A percentile compares a stretch with the other conserved stretches of the same genome.
These are phyloP conservation scores for Pythium folliculosum DNA, from an alignment of 352 stramenopile species.

Conservation along the genomic window DNA sequence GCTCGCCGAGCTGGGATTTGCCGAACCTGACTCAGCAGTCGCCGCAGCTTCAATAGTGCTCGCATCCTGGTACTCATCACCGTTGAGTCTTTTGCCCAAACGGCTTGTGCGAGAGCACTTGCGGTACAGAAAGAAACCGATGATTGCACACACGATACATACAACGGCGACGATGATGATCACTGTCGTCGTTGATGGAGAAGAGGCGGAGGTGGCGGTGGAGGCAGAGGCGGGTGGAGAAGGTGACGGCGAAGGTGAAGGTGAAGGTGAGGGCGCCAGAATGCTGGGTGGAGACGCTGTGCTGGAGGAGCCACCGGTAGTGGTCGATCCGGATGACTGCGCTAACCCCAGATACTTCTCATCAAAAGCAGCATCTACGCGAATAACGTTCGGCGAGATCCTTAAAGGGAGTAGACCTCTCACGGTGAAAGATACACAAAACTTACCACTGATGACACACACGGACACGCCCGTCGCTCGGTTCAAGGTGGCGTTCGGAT, in stretches of 20 bases:
- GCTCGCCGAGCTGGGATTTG: not conserved
- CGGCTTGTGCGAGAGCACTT: not conserved
- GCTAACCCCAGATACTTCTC: no score
- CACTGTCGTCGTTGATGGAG: conserved; percentile 3
- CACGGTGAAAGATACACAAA: not conserved
- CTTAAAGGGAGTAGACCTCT: not conserved
- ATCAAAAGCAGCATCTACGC: no score
- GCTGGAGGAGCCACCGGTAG: no score
- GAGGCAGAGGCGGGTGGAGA: no score
- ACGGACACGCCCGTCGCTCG: not conserved
- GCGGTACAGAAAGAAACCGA: conserved; percentile 12
- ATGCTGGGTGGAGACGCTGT: no score
- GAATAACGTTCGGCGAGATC: no score
- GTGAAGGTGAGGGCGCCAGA: no score
- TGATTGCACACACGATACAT: not conserved
- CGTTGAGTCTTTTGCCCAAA: not conserved
- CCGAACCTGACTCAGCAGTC: not conserved
- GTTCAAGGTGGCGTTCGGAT: not conserved
- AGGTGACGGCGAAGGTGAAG: no score
- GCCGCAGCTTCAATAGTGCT: not conserved
- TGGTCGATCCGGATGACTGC: no score
- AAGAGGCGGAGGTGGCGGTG: not conserved
- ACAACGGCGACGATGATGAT: conserved; percentile 6
- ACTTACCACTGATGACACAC: conserved; percentile 20
- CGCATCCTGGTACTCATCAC: conserved; percentile 10